Conservation (phyloP, 352 stramenopile species). For the Globisporangium recalcitrans region DNA sequence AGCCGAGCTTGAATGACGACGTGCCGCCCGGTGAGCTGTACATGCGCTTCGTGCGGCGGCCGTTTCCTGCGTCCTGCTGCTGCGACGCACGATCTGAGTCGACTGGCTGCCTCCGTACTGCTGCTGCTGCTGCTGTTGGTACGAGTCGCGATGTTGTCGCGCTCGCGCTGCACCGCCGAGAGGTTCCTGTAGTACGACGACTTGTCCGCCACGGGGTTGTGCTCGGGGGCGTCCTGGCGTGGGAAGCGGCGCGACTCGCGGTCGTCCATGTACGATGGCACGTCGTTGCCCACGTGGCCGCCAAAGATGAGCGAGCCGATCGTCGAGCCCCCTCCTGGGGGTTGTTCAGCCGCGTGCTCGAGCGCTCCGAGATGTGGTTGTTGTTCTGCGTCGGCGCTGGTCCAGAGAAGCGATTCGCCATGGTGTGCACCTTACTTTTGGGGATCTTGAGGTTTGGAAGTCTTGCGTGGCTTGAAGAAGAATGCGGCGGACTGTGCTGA, state of each 20-base stretch:
- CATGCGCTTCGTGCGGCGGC: conserved; percentile 43
- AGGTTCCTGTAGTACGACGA: conserved; percentile 40
- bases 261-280: conserved; percentile 46
- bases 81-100: conserved; percentile 6
- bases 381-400: conserved; percentile 25
- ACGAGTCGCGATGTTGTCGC: conserved; percentile 35
- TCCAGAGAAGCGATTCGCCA: conserved; percentile 25
- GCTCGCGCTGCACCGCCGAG: conserved; percentile 29
- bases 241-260: conserved; percentile 42
- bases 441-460: background rate
- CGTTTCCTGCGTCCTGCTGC: conserved; percentile 22
- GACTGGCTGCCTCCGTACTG: background rate
- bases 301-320: conserved; percentile 50
- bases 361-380: conserved; percentile 41
- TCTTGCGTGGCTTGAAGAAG: background rate
- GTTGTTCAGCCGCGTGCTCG: conserved; percentile 36
- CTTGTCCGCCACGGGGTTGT: conserved; percentile 33
- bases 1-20: conserved; percentile 51
- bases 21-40: conserved; percentile 30
- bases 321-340: conserved; percentile 39
- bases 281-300: conserved; percentile 19
- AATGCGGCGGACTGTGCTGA: background rate
- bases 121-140: conserved; percentile 11
- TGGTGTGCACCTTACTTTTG: conserved; percentile 1
- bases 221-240: conserved; percentile 25